phyloP scores from a whole-genome alignment of 2,329 filamentous ascomycete genomes.

The Fusarium sp. region DNA sequence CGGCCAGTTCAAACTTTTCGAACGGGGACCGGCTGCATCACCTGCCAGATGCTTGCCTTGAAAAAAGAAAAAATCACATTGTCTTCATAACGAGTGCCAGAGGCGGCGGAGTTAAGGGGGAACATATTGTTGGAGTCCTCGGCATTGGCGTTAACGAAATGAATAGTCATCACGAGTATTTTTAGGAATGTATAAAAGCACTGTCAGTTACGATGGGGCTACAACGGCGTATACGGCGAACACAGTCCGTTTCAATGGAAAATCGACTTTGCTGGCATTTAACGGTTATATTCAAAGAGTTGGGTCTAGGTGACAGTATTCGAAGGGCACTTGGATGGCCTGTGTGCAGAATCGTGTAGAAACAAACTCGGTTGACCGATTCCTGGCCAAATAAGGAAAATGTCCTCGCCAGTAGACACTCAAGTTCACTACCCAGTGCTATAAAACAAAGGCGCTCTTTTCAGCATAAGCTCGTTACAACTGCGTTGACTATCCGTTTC shows the following conservation, averaged over 20 bases:
- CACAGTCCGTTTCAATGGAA: constrained; percentile 16
- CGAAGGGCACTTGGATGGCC: constrained; percentile 40
- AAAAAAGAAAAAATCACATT: constrained; percentile 2
- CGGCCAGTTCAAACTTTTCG: not conserved
- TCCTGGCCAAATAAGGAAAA: constrained; percentile 37
- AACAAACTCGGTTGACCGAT: constrained; percentile 39
- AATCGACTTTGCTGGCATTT: constrained; percentile 1
- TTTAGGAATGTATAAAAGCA: constrained; percentile 17
- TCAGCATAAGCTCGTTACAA: constrained; percentile 38
- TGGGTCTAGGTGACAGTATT: constrained; percentile 7
- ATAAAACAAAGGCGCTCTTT: constrained; percentile 40
- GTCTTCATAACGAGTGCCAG: constrained; percentile 21
- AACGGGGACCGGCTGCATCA: constrained; percentile 3
- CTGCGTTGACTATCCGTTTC: constrained; percentile 32
- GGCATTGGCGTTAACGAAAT: constrained; percentile 39
- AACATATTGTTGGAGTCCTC: constrained; percentile 34
- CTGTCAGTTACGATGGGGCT: constrained; percentile 15
- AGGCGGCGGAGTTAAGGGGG: constrained; percentile 32
- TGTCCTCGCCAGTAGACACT: constrained; percentile 33
- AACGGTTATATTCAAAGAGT: constrained; percentile 3
- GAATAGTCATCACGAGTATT: constrained; percentile 16
- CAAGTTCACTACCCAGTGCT: constrained; percentile 34
- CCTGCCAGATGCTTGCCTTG: constrained; percentile 5
- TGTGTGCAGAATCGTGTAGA: constrained; percentile 45
- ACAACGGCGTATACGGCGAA: constrained; percentile 18